These are phyloP conservation scores for Cymbopogon flexuosus DNA, from an alignment of 202 grass and related monocot species.

Conservation along the genomic window DNA sequence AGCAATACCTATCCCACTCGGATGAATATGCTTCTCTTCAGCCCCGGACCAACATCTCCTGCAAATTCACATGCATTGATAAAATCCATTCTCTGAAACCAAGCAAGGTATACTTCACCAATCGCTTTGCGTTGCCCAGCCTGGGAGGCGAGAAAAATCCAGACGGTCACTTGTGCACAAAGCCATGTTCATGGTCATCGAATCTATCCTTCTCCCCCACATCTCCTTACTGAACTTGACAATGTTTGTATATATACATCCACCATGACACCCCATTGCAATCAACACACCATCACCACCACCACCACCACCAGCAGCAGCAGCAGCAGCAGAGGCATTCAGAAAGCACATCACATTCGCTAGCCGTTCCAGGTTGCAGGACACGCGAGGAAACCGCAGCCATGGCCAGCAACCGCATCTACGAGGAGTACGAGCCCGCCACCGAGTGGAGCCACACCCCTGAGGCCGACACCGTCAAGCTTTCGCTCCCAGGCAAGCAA, in stretches of 20 bases:
- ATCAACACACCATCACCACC: slow-evolving; percentile 15
- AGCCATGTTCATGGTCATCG: slow-evolving; percentile 25
- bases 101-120: slow-evolving; percentile 46
- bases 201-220: slow-evolving; percentile 37
- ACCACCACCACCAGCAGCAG: not conserved
- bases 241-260: slow-evolving; percentile 33
- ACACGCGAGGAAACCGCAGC: not conserved
- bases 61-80: slow-evolving; percentile 33
- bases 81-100: not conserved
- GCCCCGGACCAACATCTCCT: not conserved
- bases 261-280: not conserved
- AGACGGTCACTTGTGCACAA: slow-evolving; percentile 19
- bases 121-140: slow-evolving; percentile 10
- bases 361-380: not conserved
- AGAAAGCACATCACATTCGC: not conserved
- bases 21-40: slow-evolving; percentile 45
- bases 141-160: slow-evolving; percentile 11
- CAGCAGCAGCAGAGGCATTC: not conserved
- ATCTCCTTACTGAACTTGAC: not conserved
- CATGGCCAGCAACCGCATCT: slow-evolving; percentile 21
- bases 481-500: slow-evolving; percentile 46
- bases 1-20: not conserved
- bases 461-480: slow-evolving; percentile 36
- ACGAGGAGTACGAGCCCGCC: slow-evolving; percentile 33
- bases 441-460: slow-evolving; percentile 35